These are phyloP conservation scores for Acidiella bohemica DNA, from an alignment of 495 filamentous ascomycete genomes.

Conservation along the genomic window DNA sequence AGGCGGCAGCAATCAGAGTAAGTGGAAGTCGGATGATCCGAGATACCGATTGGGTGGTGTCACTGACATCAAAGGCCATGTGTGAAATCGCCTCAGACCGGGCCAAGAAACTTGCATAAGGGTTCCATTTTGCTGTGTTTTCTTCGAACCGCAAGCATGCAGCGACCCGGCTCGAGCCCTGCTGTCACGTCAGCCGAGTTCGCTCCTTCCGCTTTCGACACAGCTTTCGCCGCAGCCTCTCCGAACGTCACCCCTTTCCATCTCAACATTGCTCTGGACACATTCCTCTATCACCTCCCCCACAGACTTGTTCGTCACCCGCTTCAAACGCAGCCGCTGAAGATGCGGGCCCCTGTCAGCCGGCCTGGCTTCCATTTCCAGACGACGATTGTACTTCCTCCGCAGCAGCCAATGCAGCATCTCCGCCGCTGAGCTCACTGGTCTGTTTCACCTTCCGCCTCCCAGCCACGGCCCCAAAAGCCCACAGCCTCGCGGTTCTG, in stretches of 20 bases:
- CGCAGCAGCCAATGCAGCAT: background rate
- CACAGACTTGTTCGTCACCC: too few relatives aligned
- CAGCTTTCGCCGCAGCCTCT: too few relatives aligned
- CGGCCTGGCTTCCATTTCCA: background rate
- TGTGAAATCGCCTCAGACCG: slow-evolving; percentile 58
- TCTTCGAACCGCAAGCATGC: too few relatives aligned
- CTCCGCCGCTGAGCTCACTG: background rate
- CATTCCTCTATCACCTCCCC: too few relatives aligned
- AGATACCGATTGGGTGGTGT: too few relatives aligned
- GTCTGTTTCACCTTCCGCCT: background rate
- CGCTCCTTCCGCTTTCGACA: too few relatives aligned
- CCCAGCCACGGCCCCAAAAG: slow-evolving; percentile 3
- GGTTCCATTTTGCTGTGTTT: background rate
- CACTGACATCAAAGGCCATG: slow-evolving; percentile 42
- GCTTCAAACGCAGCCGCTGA: too few relatives aligned
- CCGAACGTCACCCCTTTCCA: too few relatives aligned
- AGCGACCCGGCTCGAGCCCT: too few relatives aligned
- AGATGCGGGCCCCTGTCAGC: background rate
- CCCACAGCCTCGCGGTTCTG: slow-evolving; percentile 4
- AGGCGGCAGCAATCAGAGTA: slow-evolving; percentile 65
- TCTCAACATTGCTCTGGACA: too few relatives aligned
- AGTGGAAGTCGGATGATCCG: too few relatives aligned
- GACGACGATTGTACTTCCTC: background rate
- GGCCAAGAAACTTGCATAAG: slow-evolving; percentile 34
- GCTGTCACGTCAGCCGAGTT: too few relatives aligned